Conservation (phyloP, 768 basidiomycete genomes). For the Mycena floridula region DNA sequence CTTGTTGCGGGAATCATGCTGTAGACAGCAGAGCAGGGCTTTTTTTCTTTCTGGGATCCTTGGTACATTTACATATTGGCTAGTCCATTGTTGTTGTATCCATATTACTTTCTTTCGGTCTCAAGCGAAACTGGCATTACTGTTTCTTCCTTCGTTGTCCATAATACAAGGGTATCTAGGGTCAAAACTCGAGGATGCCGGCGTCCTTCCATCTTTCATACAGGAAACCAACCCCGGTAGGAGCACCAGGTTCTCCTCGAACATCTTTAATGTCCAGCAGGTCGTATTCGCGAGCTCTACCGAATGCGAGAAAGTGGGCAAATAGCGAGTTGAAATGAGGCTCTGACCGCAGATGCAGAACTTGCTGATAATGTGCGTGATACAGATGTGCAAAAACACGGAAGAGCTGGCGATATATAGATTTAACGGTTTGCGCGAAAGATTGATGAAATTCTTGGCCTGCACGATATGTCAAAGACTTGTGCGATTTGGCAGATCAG, state of each 20-base stretch:
- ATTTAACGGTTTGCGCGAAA: constrained; percentile 87
- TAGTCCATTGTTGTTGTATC: neutral
- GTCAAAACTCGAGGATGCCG: constrained; percentile 45
- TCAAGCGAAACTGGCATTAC: constrained; percentile 45
- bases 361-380: constrained; percentile 86
- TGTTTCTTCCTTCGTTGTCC: constrained; percentile 13
- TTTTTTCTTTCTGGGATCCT: neutral
- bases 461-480: constrained; percentile 27
- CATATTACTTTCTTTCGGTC: no score
- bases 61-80: neutral
- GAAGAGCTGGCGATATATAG: constrained; percentile 94
- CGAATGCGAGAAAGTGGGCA: constrained; percentile 96
- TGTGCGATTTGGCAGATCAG: no score
- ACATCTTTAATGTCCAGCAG: constrained; percentile 86
- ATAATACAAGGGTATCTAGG: no score
- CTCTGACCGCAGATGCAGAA: constrained; percentile 89
- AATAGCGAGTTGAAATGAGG: constrained; percentile 97
- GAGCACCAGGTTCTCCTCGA: constrained; percentile 53
- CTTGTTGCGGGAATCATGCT: neutral
- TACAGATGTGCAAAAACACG: constrained; percentile 98
- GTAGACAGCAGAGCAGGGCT: neutral
- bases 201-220: constrained; percentile 91
- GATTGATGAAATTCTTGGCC: constrained; percentile 82
- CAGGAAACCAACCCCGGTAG: constrained; percentile 70
- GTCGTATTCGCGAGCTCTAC: constrained; percentile 72